Percentiles rank a stretch among this genome's conserved stretches.
Conservation (phyloP, 768 basidiomycete species). For the Leccinum boreale region DNA sequence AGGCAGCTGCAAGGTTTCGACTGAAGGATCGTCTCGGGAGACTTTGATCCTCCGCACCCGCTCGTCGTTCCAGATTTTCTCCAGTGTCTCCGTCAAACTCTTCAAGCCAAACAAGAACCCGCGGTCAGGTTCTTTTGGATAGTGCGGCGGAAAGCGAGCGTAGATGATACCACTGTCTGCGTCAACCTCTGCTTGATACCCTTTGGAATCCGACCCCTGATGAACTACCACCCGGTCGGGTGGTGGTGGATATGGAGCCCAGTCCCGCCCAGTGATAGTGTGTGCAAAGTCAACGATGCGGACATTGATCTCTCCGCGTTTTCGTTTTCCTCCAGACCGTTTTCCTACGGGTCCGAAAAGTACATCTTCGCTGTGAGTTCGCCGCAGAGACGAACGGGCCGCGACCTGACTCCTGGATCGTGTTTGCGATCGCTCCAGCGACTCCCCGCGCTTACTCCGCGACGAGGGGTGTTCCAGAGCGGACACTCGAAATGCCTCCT, state of each 20-base stretch:
- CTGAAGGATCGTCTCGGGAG: conserved; percentile 53
- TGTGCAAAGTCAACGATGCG: conserved; percentile 99
- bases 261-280: conserved; percentile 94
- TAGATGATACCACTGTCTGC: conserved; percentile 78
- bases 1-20: conserved; percentile 50
- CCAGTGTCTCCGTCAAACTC: conserved; percentile 72
- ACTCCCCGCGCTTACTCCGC: conserved; percentile 73
- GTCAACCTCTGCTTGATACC: conserved; percentile 81
- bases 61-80: conserved; percentile 86
- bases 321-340: conserved; percentile 62
- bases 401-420: conserved; percentile 43
- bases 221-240: conserved; percentile 37
- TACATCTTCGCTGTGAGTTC: conserved; percentile 79
- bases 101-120: conserved; percentile 92
- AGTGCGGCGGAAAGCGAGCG: conserved; percentile 93
- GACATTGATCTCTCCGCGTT: conserved; percentile 89
- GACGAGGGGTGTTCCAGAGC: conserved; percentile 62
- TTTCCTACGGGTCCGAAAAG: conserved; percentile 64
- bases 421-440: conserved; percentile 56
- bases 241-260: conserved; percentile 60
- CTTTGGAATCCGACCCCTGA: conserved; percentile 59
- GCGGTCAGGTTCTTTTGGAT: conserved; percentile 84
- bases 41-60: conserved; percentile 64
- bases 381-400: conserved; percentile 50
- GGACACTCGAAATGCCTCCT: conserved; percentile 66